Percentiles rank a stretch among this genome's conserved stretches.
These are phyloP conservation scores for Medicago arabica DNA, from an alignment of 306 rosid genomes.

Conservation along the genomic window DNA sequence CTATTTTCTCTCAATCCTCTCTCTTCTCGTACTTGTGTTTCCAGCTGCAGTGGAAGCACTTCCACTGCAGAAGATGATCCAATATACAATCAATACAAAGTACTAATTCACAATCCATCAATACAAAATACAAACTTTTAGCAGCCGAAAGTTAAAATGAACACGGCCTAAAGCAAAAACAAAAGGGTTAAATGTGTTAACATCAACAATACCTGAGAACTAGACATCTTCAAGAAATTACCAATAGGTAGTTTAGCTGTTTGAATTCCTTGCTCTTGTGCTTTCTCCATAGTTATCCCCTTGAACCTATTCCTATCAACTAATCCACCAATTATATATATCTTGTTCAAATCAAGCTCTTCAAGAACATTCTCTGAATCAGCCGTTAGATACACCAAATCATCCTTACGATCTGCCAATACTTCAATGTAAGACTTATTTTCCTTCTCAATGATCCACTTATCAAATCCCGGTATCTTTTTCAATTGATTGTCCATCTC, in stretches of 20 bases:
- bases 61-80: background rate
- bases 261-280: slow-evolving; percentile 87
- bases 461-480: slow-evolving; percentile 79
- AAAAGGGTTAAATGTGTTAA: slow-evolving; percentile 8
- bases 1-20: background rate
- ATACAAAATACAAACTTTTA: background rate
- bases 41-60: background rate
- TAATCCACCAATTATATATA: slow-evolving; percentile 85
- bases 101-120: background rate
- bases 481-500: slow-evolving; percentile 72
- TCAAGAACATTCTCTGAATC: slow-evolving; percentile 85
- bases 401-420: slow-evolving; percentile 66
- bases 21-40: background rate
- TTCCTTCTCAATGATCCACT: slow-evolving; percentile 85
- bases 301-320: slow-evolving; percentile 95
- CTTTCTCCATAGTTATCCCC: slow-evolving; percentile 90
- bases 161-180: background rate
- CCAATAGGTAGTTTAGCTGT: slow-evolving; percentile 90
- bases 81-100: background rate
- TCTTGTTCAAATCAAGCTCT: slow-evolving; percentile 76
- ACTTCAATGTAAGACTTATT: slow-evolving; percentile 71
- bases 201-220: slow-evolving; percentile 78
- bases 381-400: slow-evolving; percentile 84
- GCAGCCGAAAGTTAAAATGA: background rate
- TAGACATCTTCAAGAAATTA: slow-evolving; percentile 81